phyloP scores from a whole-genome alignment of 2,329 filamentous ascomycete genomes.

The Orbilia ellipsospora region DNA sequence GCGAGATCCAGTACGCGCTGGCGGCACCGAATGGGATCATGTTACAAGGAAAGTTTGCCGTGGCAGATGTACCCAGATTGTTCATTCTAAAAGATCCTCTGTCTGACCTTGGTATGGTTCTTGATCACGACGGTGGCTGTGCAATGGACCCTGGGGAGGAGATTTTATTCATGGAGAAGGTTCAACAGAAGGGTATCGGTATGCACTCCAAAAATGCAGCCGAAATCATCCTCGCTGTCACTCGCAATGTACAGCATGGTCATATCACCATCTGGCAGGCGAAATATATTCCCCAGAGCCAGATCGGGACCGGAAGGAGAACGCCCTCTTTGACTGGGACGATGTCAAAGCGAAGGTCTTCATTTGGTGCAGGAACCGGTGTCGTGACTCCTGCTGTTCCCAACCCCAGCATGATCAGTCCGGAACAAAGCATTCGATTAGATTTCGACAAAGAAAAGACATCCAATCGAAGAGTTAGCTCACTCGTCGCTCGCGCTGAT shows the following conservation, averaged over 20 bases:
- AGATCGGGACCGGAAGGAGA: conserved; percentile 65
- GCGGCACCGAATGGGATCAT: conserved; percentile 84
- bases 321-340: conserved; percentile 68
- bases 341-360: conserved; percentile 75
- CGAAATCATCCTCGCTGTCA: conserved; percentile 78
- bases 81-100: conserved; percentile 88
- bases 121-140: conserved; percentile 68
- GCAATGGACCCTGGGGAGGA: conserved; percentile 82
- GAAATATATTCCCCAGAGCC: conserved; percentile 77
- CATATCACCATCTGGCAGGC: conserved; percentile 87
- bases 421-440: conserved; percentile 76
- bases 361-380: conserved; percentile 76
- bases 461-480: conserved; percentile 85
- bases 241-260: conserved; percentile 79
- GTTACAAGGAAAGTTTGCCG: conserved; percentile 77
- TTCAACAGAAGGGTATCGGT: conserved; percentile 69
- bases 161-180: conserved; percentile 79
- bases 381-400: conserved; percentile 75
- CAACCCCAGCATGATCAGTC: conserved; percentile 78
- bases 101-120: conserved; percentile 84
- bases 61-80: conserved; percentile 74
- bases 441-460: conserved; percentile 67
- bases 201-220: conserved; percentile 61
- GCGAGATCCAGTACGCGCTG: conserved; percentile 89
- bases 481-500: conserved; percentile 86